Evolutionary conservation across 2,329 filamentous ascomycete genomes (phyloP), one percentile per base, ranked within the genome.

Genomic region (Aspergillus terreus): DNA sequence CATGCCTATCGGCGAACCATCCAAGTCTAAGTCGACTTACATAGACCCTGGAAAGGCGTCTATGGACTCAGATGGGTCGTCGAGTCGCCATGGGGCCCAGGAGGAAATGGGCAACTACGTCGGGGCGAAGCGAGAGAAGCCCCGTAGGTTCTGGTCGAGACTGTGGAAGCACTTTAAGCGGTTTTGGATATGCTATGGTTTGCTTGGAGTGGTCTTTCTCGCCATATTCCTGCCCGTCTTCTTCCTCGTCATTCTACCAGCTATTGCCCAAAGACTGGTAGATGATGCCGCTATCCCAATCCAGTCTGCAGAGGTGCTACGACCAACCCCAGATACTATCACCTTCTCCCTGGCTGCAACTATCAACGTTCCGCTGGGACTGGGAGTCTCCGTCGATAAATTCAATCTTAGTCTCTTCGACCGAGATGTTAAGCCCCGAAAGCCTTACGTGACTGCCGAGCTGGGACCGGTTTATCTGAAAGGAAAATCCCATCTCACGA

Each of bases 381-480:
- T 63, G 14, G 42, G 36, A 1, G 54, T 62, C 25, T 46, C 33
- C 4, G 54, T 54, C 1, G 68, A 75, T 25, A 66, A 74, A 0
- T 55, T 76, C 40, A 62, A 63, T 4, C 58, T 79, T 2, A 61
- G 65, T 9, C 59, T 78, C 1, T 77, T 76, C 58, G 75, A 76
- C 60, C 66, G 69, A 23, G 64, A 71, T 1, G 68, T 68, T 1
- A 58, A 62, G 2, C 58, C 59, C 1, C 45, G 55, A 6, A 19
- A 54, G 10, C 51, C 58, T 9, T 64, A 60, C 36, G 15, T 62
- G 3, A 46, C 25, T 1, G 47, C 61, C 0, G 14, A 35, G 2
- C 19, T 65, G n/a, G 60, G 52, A 1, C 43, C 46, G 4, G 53
- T 57, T 21, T 50, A 42, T 10, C 41, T 64, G 6, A 61, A 62